Conservation (phyloP, 345 rosid species). For the Eucalyptus cloeziana region DNA sequence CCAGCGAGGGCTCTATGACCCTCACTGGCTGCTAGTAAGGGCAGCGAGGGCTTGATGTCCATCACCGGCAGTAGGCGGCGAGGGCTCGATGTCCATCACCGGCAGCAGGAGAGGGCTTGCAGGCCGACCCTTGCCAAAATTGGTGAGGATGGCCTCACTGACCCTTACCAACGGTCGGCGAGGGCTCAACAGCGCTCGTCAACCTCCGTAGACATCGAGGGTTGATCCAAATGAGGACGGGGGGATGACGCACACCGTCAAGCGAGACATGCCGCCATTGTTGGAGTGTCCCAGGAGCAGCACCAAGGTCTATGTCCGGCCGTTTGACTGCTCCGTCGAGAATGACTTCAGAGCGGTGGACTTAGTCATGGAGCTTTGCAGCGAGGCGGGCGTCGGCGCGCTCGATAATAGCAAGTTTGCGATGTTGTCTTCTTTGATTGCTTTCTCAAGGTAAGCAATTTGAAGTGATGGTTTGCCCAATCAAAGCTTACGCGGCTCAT, state of each 20-base stretch:
- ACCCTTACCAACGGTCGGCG: no score
- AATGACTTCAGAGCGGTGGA: conserved; percentile 53
- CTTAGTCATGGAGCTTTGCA: conserved; percentile 41
- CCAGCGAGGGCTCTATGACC: no score
- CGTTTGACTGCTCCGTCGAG: conserved; percentile 50
- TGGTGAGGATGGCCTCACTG: no score
- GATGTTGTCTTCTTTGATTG: conserved; percentile 34
- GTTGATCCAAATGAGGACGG: neutral
- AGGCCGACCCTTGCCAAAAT: no score
- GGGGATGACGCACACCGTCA: no score
- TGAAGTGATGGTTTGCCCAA: neutral
- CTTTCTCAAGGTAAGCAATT: conserved; percentile 47
- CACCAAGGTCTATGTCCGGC: conserved; percentile 21
- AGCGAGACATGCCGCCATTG: neutral
- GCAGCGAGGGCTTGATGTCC: no score
- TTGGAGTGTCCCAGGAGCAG: neutral
- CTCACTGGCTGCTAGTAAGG: no score
- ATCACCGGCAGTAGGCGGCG: no score
- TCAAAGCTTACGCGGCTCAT: neutral
- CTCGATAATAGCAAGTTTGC: conserved; percentile 16
- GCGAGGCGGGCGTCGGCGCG: conserved; percentile 16
- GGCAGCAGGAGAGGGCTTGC: no score
- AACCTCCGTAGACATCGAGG: neutral
- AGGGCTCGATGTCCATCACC: no score
- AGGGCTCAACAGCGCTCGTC: no score